Conservation (phyloP, 495 filamentous ascomycete genomes). For the Choiromyces venosus region DNA sequence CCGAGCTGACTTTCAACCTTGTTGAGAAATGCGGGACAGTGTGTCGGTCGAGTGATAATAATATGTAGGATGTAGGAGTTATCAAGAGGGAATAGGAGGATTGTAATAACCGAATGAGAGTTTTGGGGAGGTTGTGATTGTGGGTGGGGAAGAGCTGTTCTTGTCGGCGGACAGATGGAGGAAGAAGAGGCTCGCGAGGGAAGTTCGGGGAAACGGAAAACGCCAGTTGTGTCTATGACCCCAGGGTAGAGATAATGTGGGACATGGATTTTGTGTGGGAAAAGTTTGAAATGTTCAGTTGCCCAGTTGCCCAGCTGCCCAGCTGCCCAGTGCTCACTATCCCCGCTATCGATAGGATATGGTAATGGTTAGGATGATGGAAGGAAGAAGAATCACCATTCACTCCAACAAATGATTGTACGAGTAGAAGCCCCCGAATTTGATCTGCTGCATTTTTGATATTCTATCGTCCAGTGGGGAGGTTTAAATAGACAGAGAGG, state of each 20-base stretch:
- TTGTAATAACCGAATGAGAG: background rate
- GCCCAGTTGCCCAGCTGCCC: background rate
- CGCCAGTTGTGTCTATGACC: background rate
- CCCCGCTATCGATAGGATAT: background rate
- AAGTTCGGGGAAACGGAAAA: constrained; percentile 34
- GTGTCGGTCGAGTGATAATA: background rate
- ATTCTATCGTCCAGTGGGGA: background rate
- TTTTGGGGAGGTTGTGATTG: background rate
- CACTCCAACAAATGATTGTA: background rate
- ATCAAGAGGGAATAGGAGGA: background rate
- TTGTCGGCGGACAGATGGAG: constrained; percentile 31
- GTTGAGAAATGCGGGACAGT: background rate
- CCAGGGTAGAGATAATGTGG: background rate
- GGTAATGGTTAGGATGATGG: background rate
- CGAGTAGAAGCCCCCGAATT: background rate
- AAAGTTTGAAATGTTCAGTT: background rate
- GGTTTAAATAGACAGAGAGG: background rate
- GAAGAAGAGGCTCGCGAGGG: constrained; percentile 14
- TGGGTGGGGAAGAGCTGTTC: background rate
- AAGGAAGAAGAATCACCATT: background rate
- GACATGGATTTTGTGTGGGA: background rate
- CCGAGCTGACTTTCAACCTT: background rate
- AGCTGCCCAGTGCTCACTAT: constrained; percentile 2
- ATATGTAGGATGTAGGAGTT: background rate
- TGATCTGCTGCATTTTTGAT: background rate